Conservation (phyloP, 192 early-diverging fungal genomes). For the Rhizophagus sp. region DNA sequence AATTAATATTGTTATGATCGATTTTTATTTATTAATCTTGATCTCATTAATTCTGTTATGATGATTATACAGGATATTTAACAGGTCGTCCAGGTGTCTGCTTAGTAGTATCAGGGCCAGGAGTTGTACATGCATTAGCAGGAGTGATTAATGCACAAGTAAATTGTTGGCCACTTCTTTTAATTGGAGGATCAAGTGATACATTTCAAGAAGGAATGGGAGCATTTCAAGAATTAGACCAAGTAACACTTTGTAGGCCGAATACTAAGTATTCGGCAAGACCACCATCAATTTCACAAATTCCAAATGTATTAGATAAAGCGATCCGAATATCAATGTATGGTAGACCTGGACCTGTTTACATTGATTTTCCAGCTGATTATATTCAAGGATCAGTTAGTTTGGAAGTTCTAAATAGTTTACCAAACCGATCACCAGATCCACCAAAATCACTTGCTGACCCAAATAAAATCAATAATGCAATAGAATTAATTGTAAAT, state of each 20-base stretch:
- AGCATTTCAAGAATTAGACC: conserved; percentile 71
- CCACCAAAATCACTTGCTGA: conserved; percentile 52
- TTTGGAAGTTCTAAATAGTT: not conserved
- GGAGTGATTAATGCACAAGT: conserved; percentile 70
- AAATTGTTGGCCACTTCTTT: conserved; percentile 70
- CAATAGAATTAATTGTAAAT: conserved; percentile 42
- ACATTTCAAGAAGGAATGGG: conserved; percentile 59
- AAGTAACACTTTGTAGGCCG: conserved; percentile 62
- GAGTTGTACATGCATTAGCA: conserved; percentile 70
- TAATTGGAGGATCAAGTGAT: conserved; percentile 62
- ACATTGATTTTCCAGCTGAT: conserved; percentile 70
- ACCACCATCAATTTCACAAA: conserved; percentile 47
- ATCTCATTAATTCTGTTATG: not conserved
- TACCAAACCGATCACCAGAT: conserved; percentile 27
- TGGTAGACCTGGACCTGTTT: conserved; percentile 66
- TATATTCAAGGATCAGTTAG: conserved; percentile 55
- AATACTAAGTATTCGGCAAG: conserved; percentile 63
- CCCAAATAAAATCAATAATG: conserved; percentile 41
- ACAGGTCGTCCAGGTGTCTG: conserved; percentile 66
- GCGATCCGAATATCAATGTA: conserved; percentile 53
- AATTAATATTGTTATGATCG: not conserved
- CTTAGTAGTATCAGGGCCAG: conserved; percentile 69
- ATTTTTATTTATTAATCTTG: conserved; percentile 11
- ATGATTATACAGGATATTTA: conserved; percentile 45
- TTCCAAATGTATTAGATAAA: conserved; percentile 55